phyloP scores from a whole-genome alignment of 257 asterid genomes.

The Nicotiana benthamiana region DNA sequence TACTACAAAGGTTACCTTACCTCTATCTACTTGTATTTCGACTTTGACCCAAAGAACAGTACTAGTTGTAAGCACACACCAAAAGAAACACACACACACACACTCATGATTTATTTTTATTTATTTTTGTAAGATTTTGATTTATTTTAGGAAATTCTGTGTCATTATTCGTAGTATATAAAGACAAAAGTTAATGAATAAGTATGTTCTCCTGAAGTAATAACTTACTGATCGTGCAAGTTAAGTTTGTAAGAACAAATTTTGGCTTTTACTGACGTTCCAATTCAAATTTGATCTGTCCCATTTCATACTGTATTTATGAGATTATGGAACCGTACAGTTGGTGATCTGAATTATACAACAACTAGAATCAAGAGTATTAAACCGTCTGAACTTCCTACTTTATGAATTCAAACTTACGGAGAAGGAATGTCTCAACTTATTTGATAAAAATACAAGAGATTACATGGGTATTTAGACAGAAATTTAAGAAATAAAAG shows the following conservation, averaged over 20 bases:
- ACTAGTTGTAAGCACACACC: not conserved
- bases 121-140: not conserved
- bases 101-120: not conserved
- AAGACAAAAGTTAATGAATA: not conserved
- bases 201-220: not conserved
- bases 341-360: not conserved
- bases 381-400: not conserved
- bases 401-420: not conserved
- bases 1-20: not conserved
- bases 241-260: too few relatives aligned
- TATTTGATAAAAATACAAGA: too few relatives aligned
- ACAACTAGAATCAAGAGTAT: not conserved
- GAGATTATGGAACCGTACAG: not conserved
- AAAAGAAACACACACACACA: too few relatives aligned
- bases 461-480: too few relatives aligned
- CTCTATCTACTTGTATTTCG: not conserved
- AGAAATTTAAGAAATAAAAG: too few relatives aligned
- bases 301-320: not conserved
- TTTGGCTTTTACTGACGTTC: not conserved
- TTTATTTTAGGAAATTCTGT: not conserved
- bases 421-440: too few relatives aligned
- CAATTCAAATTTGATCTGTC: not conserved
- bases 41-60: not conserved
- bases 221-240: not conserved
- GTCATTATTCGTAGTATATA: not conserved